phyloP scores from a whole-genome alignment of 176 grass and related monocot species.

The Triticum timopheevii region DNA sequence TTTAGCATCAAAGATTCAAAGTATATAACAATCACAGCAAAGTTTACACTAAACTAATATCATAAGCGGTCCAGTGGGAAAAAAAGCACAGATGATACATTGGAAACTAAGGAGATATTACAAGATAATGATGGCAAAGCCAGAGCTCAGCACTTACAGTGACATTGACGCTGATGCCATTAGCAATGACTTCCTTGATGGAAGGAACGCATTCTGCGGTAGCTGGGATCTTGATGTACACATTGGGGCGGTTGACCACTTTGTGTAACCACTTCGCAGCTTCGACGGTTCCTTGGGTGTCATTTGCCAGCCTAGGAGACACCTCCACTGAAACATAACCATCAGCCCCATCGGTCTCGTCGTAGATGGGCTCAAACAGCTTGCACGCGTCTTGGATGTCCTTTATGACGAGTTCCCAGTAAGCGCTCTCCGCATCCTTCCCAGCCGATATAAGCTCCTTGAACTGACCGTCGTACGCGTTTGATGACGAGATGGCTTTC shows the following conservation, averaged over 20 bases:
- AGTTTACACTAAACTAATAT: neutral
- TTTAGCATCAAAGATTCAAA: neutral
- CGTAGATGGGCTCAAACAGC: constrained; percentile 90
- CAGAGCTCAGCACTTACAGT: constrained; percentile 58
- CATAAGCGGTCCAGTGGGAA: neutral
- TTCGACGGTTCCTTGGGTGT: constrained; percentile 82
- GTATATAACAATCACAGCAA: neutral
- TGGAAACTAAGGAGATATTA: neutral
- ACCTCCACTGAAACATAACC: constrained; percentile 98
- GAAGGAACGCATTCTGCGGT: constrained; percentile 96
- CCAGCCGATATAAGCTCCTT: constrained; percentile 72
- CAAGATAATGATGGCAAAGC: neutral
- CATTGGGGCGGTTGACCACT: constrained; percentile 77
- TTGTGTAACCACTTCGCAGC: constrained; percentile 96
- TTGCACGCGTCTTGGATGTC: constrained; percentile 97
- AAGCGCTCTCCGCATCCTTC: constrained; percentile 75
- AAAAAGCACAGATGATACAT: neutral
- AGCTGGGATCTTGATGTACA: constrained; percentile 99
- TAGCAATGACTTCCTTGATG: constrained; percentile 81
- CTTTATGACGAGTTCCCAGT: constrained; percentile 99
- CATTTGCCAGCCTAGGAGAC: constrained; percentile 92
- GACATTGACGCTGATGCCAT: constrained; percentile 95
- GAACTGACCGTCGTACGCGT: constrained; percentile 94
- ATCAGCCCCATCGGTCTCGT: constrained; percentile 78
- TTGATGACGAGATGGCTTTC: constrained; percentile 95